phyloP scores from a whole-genome alignment of 257 asterid genomes.

The Penstemon barbatus region DNA sequence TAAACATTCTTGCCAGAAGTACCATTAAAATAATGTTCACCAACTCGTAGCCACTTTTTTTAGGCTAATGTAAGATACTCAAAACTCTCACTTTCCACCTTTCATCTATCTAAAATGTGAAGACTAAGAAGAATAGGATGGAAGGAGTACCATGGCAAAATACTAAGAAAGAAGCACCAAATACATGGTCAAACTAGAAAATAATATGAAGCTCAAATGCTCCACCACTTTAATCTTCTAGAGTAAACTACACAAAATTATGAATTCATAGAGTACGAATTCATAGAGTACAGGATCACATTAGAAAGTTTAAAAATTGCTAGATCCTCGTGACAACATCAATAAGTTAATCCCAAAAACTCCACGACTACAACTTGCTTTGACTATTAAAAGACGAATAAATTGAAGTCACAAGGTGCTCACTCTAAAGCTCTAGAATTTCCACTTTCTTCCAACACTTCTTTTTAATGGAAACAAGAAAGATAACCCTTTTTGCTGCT shows the following conservation, averaged over 20 bases:
- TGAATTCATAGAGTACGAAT: background rate
- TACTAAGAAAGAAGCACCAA: too few species aligned
- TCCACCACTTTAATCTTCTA: background rate
- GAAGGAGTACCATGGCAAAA: too few species aligned
- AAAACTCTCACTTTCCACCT: too few species aligned
- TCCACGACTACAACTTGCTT: background rate
- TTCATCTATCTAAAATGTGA: too few species aligned
- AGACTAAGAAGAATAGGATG: too few species aligned
- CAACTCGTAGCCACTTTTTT: too few species aligned
- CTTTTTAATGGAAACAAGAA: background rate
- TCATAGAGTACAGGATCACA: background rate
- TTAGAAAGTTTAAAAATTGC: slow-evolving; percentile 3
- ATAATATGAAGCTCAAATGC: slow-evolving; percentile 3
- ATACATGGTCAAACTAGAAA: background rate
- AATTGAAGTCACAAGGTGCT: slow-evolving; percentile 2
- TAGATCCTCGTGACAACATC: background rate
- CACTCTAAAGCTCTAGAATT: slow-evolving; percentile 12
- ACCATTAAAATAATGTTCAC: too few species aligned
- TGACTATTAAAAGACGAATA: background rate
- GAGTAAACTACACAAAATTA: background rate
- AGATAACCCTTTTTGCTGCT: background rate
- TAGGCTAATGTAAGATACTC: too few species aligned
- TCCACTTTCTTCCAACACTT: background rate
- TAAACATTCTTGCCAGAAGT: too few species aligned
- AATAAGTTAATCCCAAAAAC: background rate